Percentiles rank a stretch among this genome's conserved stretches.
Evolutionary conservation across 768 basidiomycete genomes (phyloP).

Genomic region (Leccinum sublutescens): DNA sequence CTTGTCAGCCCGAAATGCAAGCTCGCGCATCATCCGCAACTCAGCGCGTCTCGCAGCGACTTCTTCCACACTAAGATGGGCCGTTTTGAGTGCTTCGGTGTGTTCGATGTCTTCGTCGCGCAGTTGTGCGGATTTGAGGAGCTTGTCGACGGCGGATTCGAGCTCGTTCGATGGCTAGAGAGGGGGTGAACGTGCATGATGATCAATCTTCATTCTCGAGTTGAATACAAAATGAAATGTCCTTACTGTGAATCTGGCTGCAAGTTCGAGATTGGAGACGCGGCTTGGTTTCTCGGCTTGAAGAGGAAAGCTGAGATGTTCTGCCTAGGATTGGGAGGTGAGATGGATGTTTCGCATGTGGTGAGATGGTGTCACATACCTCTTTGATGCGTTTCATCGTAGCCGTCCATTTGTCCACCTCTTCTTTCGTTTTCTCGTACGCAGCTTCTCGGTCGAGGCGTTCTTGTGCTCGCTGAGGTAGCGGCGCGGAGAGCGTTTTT

Average conservation of each 20-base stretch:
- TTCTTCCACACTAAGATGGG: constrained; percentile 82
- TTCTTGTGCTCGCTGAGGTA: constrained; percentile 85
- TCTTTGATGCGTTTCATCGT: constrained; percentile 93
- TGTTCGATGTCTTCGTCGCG: constrained; percentile 76
- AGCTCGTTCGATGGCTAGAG: constrained; percentile 76
- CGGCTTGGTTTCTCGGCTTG: constrained; percentile 58
- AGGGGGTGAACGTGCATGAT: neutral
- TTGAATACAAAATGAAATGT: neutral
- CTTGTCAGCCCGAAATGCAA: constrained; percentile 89
- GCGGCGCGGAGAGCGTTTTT: constrained; percentile 71
- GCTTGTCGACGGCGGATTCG: constrained; percentile 78
- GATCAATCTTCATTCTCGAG: neutral
- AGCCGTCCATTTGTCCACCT: constrained; percentile 90
- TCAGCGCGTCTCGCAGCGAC: constrained; percentile 78
- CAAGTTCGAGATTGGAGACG: constrained; percentile 70
- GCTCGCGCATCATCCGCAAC: constrained; percentile 84
- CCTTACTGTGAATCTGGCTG: constrained; percentile 80
- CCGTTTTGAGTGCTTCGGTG: constrained; percentile 81
- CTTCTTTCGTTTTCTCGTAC: constrained; percentile 88
- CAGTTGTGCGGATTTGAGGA: constrained; percentile 79
- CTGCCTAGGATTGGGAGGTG: constrained; percentile 52
- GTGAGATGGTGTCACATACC: constrained; percentile 38
- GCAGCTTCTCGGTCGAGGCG: constrained; percentile 91
- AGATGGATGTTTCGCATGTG: neutral
- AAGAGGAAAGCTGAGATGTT: constrained; percentile 83